Evolutionary conservation across 257 asterid species (phyloP), one percentile per base, ranked within the genome.

Genomic region (Solanum infundibuliforme): DNA sequence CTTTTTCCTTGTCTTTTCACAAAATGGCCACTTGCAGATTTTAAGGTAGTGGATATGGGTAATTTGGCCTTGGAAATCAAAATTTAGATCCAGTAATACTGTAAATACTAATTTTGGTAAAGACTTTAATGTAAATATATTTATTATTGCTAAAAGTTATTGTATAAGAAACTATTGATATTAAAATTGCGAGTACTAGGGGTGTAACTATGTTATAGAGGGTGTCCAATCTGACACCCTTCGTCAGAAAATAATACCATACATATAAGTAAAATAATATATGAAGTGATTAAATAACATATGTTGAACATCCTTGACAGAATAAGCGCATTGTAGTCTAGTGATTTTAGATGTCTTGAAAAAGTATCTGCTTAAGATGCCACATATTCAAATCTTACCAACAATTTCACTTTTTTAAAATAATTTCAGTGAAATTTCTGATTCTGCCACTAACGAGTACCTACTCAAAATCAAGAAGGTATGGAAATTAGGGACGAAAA

Each of bases 231-330:
- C 18, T 12, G 18, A 43, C 52, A 43, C 16, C 18, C 4, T 16
- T 52, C 23, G 1, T 52, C 23, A 16, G 4, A 16, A 52, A 52
- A 52, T 52, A 52, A 52, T 16, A 16, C 0, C 9, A 16, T 2
- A 52, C 2, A 48, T 52, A 52, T 52, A 52, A 16, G 3, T 52
- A 52, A 48, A 43, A 16, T 16, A 0, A 16, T 2, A 52, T 52
- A 52, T 0, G 0, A 52, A 16, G 9, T 16, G 4, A 52, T 52
- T 52, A 16, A 52, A 52, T 16, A 52, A 16, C 0, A 52, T 52
- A 52, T 52, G 1, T 0, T 14, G 0, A 0, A 48, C 1, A 48
- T 2, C 0, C 0, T 48, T 48, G 0, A 48, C 0, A 2, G 8
- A 48, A 48, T 0, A 46, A 13, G 20, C n/a, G 6, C 4, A 1